Evolutionary conservation across 768 basidiomycete species (phyloP), one percentile per base, ranked within the genome.

Genomic region (Kwoniella heveanensis): DNA sequence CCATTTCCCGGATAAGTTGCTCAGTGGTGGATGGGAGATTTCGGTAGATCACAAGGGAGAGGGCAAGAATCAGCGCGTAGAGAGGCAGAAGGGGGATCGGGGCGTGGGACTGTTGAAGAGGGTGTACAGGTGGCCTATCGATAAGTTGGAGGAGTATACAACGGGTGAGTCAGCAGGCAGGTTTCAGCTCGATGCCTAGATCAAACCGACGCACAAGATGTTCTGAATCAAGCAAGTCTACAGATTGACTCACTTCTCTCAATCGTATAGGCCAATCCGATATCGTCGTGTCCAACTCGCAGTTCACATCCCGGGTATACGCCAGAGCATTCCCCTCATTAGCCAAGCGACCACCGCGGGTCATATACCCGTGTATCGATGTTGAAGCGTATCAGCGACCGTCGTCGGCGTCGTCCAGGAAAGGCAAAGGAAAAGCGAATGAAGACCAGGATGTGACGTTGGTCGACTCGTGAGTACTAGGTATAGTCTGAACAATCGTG

Each of bases 351-450:
- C 82, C 80, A 0, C 91, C 89, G 2, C 83, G 83, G 39, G 88
- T 96, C n/a, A 87, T 97, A n/a, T 93, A 97, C 77, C 96, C 96
- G 0, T 92, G 93, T 0, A 92, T 99, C 64, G 92, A 96, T 69
- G 81, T 91, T 19, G 81, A 84, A 2, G 87, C 87, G 0, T 97
- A 95, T 70, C 85, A 85, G 29, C 60, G n/a, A n/a, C n/a, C n/a
- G n/a, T n/a, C n/a, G n/a, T n/a, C n/a, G n/a, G n/a, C 57, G 2
- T 50, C 76, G 58, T 73, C 81, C 0, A 74, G 84, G 9, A 80
- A 85, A 62, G 60, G 62, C 66, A 58, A 78, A 77, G 62, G 64
- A 64, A 57, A 77, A 77, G 60, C 37, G 29, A 58, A 60, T 22
- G 51, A 22, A n/a, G 66, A 62, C 24, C 48, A 50, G 0, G 67